Percentiles rank a stretch among this genome's conserved stretches.
These are phyloP conservation scores for Suhomyces sp. DNA, from an alignment of 805 yeast genomes.

Conservation along the genomic window DNA sequence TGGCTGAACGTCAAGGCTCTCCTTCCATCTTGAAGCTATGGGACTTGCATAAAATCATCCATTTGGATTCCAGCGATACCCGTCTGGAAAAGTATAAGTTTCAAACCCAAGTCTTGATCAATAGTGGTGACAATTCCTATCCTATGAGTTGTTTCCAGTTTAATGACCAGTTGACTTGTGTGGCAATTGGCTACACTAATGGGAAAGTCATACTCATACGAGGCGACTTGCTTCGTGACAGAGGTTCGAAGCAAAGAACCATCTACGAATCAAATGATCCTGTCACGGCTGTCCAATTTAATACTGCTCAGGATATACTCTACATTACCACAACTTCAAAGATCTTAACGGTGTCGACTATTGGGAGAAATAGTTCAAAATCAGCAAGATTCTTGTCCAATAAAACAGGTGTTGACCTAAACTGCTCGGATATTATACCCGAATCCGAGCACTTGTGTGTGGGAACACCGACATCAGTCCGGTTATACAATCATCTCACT, in stretches of 20 bases:
- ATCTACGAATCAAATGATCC: slow-evolving; percentile 77
- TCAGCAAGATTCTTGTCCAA: slow-evolving; percentile 49
- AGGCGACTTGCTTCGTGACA: slow-evolving; percentile 84
- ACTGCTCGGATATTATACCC: slow-evolving; percentile 44
- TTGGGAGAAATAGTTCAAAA: slow-evolving; percentile 73
- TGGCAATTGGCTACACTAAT: slow-evolving; percentile 78
- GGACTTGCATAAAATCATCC: slow-evolving; percentile 56
- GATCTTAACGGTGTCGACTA: slow-evolving; percentile 68
- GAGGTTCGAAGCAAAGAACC: slow-evolving; percentile 84
- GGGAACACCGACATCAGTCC: slow-evolving; percentile 60
- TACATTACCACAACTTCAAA: slow-evolving; percentile 75
- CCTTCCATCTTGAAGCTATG: slow-evolving; percentile 71
- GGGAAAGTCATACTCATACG: slow-evolving; percentile 79
- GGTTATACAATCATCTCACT: slow-evolving; percentile 57
- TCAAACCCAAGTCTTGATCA: slow-evolving; percentile 59
- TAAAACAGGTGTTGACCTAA: slow-evolving; percentile 47
- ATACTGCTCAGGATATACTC: slow-evolving; percentile 47
- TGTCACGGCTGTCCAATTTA: slow-evolving; percentile 70
- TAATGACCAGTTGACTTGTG: slow-evolving; percentile 54
- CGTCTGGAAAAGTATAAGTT: slow-evolving; percentile 36
- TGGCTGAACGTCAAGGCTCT: slow-evolving; percentile 71
- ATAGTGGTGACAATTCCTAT: slow-evolving; percentile 71
- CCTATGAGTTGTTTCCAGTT: slow-evolving; percentile 70
- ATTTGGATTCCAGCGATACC: slow-evolving; percentile 19
- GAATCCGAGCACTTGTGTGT: slow-evolving; percentile 55